Base-by-base conservation (phyloP, 1,284 basidiomycete species). In the Sporisorium sorghi region DNA sequence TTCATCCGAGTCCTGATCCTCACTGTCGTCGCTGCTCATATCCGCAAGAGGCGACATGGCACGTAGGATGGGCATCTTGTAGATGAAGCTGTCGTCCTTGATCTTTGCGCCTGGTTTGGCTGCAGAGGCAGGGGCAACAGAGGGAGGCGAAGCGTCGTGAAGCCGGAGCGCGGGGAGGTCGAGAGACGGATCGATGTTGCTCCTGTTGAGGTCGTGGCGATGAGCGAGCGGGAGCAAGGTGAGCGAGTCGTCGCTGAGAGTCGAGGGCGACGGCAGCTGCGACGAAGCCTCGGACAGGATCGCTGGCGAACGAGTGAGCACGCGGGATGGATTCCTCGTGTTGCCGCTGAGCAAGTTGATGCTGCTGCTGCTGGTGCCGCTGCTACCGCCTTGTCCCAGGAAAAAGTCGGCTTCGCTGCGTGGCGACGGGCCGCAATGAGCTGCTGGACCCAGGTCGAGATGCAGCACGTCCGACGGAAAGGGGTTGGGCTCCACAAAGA, bases 21-120 rank as follows among this genome's bases (percentile, higher is more conserved):
- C 71, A 60, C 71, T 68, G 40, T 73, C 65, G 40, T 73, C 65
- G 58, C 71, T 73, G 61, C 64, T 68, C 44, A 63, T 50, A 46
- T 73, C 71, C 5, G 48, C 60, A 5, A 73, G 54, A 19, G 71
- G 65, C 32, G 71, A 63, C 64, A 73, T 73, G 35, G 46, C 33
- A 15, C 70, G 63, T 2, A 73, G 60, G 28, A 67, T 46, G 2
- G 70, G 70, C 64, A 73, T 73, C 52, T 66, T 66, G 58, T 73
- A 73, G 21, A 73, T 26, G n/a, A 35, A 52, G 39, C 56, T 64
- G 26, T 50, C 43, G n/a, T 37, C 47, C 15, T 19, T 35, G 15
- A 15, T 14, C 19, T 43, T 39, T 0, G 32, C 6, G 32, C 11
- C 7, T 12, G 42, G 2, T 12, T 33, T 19, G 9, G 23, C 15